Evolutionary conservation across 345 rosid genomes (phyloP), one percentile per base, ranked within the genome.

Genomic region (Erysimum cheiranthoides): DNA sequence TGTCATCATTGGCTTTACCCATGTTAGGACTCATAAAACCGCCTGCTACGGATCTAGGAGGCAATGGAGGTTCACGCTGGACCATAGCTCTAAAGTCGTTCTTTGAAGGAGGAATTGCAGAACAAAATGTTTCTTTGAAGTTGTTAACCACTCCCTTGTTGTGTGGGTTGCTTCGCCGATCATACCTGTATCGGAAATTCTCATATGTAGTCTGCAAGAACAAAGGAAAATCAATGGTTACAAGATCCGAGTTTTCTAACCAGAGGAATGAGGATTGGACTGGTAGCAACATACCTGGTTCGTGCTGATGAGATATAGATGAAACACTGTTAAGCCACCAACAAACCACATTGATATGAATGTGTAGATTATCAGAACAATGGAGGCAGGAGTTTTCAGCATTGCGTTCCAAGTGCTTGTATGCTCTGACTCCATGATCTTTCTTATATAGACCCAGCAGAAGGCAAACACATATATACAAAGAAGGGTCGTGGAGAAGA

Each of bases 311-410:
- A 96, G 96, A 82, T 93, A 96, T 14, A 88, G 81, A 79, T 96
- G 99, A 80, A 93, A 96, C 61, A 91, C 86, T 11, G 92, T 83
- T 68, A 96, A 92, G 68, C 99, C 99, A 59, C 98, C 98, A 60
- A 96, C 99, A 69, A 96, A 93, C 99, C 99, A 96, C 90, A 96
- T 86, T 0, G 93, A 79, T 43, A 96, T 85, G 70, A 96, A 96
- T n/a, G 98, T 86, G 85, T 96, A 96, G 59, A 86, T 78, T 50
- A 96, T 81, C 58, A 96, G 81, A 54, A 86, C 96, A 74, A 91
- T 91, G 17, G 99, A 93, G 71, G 98, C 96, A 52, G 83, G 83
- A 49, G 83, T 80, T 76, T 80, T 80, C 42, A 80, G 64, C 83
- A 80, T 80, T 28, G 74, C 83, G 31, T 75, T 80, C 83, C 80